Evolutionary conservation across 73 alveolate species (phyloP), one percentile per base, ranked within the genome.

Genomic region (Halteria grandinella): DNA sequence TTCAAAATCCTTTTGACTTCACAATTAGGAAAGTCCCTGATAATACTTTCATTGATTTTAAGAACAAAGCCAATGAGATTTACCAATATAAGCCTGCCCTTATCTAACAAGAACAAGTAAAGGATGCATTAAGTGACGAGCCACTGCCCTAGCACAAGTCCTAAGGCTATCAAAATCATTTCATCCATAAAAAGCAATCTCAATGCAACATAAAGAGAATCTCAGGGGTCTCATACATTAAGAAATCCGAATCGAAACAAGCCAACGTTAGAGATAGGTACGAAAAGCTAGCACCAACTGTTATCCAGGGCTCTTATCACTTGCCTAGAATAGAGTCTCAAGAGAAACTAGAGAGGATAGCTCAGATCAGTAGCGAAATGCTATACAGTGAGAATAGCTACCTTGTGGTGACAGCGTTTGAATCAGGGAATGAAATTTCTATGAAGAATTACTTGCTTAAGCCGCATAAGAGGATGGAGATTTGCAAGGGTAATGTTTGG

Each of bases 391-490:
- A 57, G 12, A 57, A 39, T 21, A 8, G 39, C 29, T 57, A 29
- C 27, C 23, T 70, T 1, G 43, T 75, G 20, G 24, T 51, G 37
- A 41, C 87, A 14, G 25, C 76, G 1, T 75, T 75, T 41, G 87
- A 75, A 18, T 36, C 76, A 8, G 64, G 52, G 32, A 75, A 75
- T 41, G 87, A 75, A 44, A 31, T 41, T 0, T 24, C 20, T 2
- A 75, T 75, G 87, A 75, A 75, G 51, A 75, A 55, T 12, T 75
- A 75, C 41, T 36, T 75, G 23, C 70, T 75, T 1, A 75, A 75
- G 31, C 76, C 76, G 27, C 76, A 75, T 31, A 55, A 75, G 54
- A 55, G 87, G 39, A 25, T 37, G 34, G 20, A 34, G 20, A 75
- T 75, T n/a, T 1, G 50, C n/a, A 75, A 75, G 36, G 87, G 87